Evolutionary conservation across 2,329 filamentous ascomycete species (phyloP).

Genomic region (Fulvia fulva): DNA sequence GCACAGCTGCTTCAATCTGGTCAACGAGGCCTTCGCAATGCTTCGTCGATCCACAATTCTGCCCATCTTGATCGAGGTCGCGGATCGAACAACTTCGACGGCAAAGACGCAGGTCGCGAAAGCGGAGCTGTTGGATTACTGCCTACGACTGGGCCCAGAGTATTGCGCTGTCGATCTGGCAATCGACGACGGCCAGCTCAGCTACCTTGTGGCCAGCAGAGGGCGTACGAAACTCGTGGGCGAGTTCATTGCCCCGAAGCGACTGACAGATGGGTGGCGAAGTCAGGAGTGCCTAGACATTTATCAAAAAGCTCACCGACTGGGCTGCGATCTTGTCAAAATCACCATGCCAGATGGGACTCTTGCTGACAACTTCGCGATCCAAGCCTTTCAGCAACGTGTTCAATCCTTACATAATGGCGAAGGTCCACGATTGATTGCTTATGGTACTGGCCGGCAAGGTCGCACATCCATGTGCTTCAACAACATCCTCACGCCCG

Average conservation of each 20-base stretch:
- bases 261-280: constrained; percentile 52
- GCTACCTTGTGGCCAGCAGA: constrained; percentile 48
- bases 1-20: constrained; percentile 24
- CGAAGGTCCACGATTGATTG: constrained; percentile 26
- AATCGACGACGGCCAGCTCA: constrained; percentile 50
- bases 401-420: constrained; percentile 32
- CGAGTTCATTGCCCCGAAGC: constrained; percentile 40
- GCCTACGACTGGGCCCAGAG: constrained; percentile 59
- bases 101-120: constrained; percentile 21
- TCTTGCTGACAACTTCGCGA: constrained; percentile 61
- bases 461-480: constrained; percentile 64
- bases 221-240: constrained; percentile 61
- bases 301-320: constrained; percentile 55
- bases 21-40: constrained; percentile 57
- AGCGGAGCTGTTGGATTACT: constrained; percentile 51
- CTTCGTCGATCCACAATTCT: constrained; percentile 60
- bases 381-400: constrained; percentile 53
- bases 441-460: constrained; percentile 55
- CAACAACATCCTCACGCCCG: constrained; percentile 61
- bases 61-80: constrained; percentile 42
- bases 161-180: constrained; percentile 58
- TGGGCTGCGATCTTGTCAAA: constrained; percentile 61
- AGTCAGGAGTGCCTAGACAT: constrained; percentile 52
- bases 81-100: constrained; percentile 15
- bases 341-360: constrained; percentile 55